Base-by-base conservation (phyloP, 106 monocot genomes). In the Cymbidium sinense region DNA sequence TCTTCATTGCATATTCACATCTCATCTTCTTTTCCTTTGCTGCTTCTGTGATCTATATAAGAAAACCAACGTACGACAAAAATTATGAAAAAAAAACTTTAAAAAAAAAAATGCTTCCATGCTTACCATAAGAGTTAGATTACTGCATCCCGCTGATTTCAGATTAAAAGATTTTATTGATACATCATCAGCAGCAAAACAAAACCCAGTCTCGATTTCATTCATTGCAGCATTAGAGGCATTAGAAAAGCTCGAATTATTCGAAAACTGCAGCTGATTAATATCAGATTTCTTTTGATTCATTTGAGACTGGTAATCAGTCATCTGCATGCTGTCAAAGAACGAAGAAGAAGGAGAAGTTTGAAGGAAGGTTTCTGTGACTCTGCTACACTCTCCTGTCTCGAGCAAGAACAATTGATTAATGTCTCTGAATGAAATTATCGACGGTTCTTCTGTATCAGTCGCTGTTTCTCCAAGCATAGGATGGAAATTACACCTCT, bases 1-100 rank as follows among this genome's bases (percentile, higher is more conserved):
- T 91, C 84, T 91, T 91, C 64, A 64, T n/a, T 25, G 64, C 23
- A 64, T 18, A 10, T n/a, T 64, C 64, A 10, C 23, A 18, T 18
- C 64, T 28, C 25, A 4, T 28, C 64, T 64, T 23, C 64, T 28
- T 64, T n/a, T 64, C 64, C 28, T n/a, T 41, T 7, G 41, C 41
- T 64, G 9, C 64, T 64, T 28, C 64, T 28, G n/a, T 41, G 41
- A 7, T 41, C 41, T 41, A 6, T 36, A 36, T 41, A 9, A 7
- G 0, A 6, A 6, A 41, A 41, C n/a, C n/a, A 41, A 41, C 9
- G 41, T 7, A 41, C 8, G 8, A 9, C 41, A 41, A 41, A 41
- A 41, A 41, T 41, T 41, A 41, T 41, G 41, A 41, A 41, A 41
- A 41, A n/a, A n/a, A n/a, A n/a, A n/a, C n/a, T n/a, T n/a, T n/a